Conservation (phyloP, 1,284 basidiomycete genomes). For the Pascua guehoae region DNA sequence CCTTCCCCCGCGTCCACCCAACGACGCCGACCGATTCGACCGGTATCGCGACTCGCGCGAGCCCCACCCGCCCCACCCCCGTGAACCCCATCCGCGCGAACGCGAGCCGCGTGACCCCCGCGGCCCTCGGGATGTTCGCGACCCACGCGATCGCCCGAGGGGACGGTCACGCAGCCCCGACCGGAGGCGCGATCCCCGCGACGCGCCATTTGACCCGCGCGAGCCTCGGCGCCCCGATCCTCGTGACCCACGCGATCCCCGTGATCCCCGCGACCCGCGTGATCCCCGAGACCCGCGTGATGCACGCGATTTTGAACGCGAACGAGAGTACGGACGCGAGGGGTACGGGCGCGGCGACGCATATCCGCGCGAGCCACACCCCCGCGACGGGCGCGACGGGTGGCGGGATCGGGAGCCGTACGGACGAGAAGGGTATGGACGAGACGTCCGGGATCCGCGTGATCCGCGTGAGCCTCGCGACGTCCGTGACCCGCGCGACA, state of each 20-base stretch:
- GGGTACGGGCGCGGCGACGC: background rate
- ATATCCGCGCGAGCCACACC: background rate
- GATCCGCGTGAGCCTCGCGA: background rate
- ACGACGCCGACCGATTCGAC: background rate
- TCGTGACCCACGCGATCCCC: no score
- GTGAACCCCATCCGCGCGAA: no score
- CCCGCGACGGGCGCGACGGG: background rate
- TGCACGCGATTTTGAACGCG: background rate
- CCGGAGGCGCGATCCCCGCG: no score
- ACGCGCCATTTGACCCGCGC: no score
- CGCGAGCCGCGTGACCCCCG: background rate
- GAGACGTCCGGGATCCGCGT: background rate
- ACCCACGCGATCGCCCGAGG: no score
- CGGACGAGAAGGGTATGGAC: background rate
- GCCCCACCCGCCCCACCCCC: background rate
- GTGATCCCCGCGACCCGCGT: background rate
- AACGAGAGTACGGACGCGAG: background rate
- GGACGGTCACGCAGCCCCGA: no score
- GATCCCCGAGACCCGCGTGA: background rate
- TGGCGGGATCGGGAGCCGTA: background rate
- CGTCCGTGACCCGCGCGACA: background rate
- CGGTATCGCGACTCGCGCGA: constrained; percentile 2
- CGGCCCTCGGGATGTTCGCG: background rate
- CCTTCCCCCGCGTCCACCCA: background rate
- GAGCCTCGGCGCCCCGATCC: no score